Conservation (phyloP, 1,284 basidiomycete species). For the Schizophyllum commune region DNA sequence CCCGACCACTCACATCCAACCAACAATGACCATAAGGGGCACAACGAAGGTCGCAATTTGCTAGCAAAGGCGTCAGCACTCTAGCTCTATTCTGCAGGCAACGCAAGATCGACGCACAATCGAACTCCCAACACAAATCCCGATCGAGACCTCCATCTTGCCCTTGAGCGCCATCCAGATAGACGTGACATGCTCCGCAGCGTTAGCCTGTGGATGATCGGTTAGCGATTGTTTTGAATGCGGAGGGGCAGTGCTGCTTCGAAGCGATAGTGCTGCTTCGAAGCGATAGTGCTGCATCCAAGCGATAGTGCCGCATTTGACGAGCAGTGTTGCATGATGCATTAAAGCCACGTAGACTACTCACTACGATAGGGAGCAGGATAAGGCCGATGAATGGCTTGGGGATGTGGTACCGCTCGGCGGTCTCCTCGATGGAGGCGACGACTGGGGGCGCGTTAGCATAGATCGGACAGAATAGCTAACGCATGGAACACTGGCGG, state of each 20-base stretch:
- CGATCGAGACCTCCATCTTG: conserved; percentile 83
- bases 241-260: background rate
- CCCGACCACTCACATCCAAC: conserved; percentile 56
- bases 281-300: too few species aligned
- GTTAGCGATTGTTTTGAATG: background rate
- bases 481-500: background rate
- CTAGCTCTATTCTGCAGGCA: background rate
- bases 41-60: conserved; percentile 89
- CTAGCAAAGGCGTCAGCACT: conserved; percentile 25
- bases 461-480: background rate
- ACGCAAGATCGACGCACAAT: conserved; percentile 50
- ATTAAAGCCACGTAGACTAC: conserved; percentile 15
- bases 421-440: conserved; percentile 86
- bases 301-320: too few species aligned
- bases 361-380: conserved; percentile 63
- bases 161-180: conserved; percentile 90
- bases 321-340: too few species aligned
- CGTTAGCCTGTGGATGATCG: conserved; percentile 45
- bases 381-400: conserved; percentile 78
- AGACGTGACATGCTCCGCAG: conserved; percentile 76
- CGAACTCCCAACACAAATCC: conserved; percentile 84
- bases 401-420: conserved; percentile 71
- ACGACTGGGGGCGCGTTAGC: conserved; percentile 46
- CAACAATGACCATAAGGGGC: conserved; percentile 76
- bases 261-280: too few species aligned